Conservation (phyloP, 345 rosid species). For the Carallia pectinifolia region DNA sequence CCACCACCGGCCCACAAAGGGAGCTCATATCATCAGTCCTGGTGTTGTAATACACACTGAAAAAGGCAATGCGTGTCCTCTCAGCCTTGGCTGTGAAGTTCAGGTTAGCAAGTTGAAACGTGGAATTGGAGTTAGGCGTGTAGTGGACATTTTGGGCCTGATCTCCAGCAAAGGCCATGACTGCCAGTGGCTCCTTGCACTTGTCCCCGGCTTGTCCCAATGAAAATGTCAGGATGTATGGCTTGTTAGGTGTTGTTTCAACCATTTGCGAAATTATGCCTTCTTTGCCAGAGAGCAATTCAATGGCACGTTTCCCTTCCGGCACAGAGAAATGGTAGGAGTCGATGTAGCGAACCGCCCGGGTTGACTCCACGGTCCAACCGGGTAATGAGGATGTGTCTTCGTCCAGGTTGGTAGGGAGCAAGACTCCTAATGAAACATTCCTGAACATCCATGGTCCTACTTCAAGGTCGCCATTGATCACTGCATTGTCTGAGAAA, state of each 20-base stretch:
- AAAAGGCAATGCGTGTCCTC: slow-evolving; percentile 81
- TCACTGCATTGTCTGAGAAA: slow-evolving; percentile 65
- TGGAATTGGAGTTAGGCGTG: slow-evolving; percentile 66
- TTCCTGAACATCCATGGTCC: slow-evolving; percentile 96
- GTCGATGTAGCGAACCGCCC: slow-evolving; percentile 88
- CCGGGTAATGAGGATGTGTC: slow-evolving; percentile 84
- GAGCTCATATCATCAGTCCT: slow-evolving; percentile 97
- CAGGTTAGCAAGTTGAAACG: slow-evolving; percentile 51
- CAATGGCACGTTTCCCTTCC: slow-evolving; percentile 76
- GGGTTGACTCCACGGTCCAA: slow-evolving; percentile 88
- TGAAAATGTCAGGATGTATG: slow-evolving; percentile 58
- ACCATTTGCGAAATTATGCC: slow-evolving; percentile 96
- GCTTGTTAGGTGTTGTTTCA: slow-evolving; percentile 56
- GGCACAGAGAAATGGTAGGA: slow-evolving; percentile 84
- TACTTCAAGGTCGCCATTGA: slow-evolving; percentile 85
- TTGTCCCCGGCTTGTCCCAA: slow-evolving; percentile 85
- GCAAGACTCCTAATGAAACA: slow-evolving; percentile 80
- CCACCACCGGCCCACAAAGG: slow-evolving; percentile 93
- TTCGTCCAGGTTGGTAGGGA: slow-evolving; percentile 90
- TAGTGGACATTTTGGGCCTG: slow-evolving; percentile 83
- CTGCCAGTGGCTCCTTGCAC: slow-evolving; percentile 85
- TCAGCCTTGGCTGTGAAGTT: slow-evolving; percentile 94
- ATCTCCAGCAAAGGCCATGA: slow-evolving; percentile 93
- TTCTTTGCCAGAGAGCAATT: slow-evolving; percentile 91
- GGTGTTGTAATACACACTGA: slow-evolving; percentile 87